Evolutionary conservation across 768 basidiomycete genomes (phyloP).

Genomic region (Leucosporidium scottii): DNA sequence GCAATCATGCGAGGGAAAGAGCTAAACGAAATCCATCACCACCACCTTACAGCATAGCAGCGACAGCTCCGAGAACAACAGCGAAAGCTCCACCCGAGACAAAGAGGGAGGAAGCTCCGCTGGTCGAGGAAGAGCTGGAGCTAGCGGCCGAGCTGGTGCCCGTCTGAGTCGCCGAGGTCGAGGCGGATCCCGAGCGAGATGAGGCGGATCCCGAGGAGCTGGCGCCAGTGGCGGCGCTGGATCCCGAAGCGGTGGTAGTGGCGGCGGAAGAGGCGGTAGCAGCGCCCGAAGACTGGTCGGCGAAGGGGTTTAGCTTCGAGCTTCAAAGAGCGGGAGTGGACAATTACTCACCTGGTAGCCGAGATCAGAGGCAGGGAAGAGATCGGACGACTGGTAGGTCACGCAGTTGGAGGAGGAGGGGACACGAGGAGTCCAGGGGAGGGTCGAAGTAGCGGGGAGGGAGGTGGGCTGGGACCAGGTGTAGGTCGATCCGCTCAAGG

Average conservation of each 20-base stretch:
- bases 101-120: neutral
- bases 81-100: neutral
- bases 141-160: neutral
- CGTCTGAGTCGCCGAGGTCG: neutral
- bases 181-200: neutral
- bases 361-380: conserved; percentile 5
- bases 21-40: too few relatives aligned
- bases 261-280: neutral
- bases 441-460: conserved; percentile 6
- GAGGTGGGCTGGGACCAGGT: conserved; percentile 7
- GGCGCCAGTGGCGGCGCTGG: neutral
- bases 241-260: neutral
- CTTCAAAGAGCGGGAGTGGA: neutral
- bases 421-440: conserved; percentile 20
- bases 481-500: conserved; percentile 4
- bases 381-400: conserved; percentile 9
- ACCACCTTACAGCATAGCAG: neutral
- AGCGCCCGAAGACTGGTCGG: neutral
- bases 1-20: too few relatives aligned
- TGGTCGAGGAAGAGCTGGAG: neutral
- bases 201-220: neutral
- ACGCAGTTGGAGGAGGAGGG: conserved; percentile 18
- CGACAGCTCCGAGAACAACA: neutral
- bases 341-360: conserved; percentile 2
- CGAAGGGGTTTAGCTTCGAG: neutral